Conservation (phyloP, 257 asterid species). For the Lycium barbarum region DNA sequence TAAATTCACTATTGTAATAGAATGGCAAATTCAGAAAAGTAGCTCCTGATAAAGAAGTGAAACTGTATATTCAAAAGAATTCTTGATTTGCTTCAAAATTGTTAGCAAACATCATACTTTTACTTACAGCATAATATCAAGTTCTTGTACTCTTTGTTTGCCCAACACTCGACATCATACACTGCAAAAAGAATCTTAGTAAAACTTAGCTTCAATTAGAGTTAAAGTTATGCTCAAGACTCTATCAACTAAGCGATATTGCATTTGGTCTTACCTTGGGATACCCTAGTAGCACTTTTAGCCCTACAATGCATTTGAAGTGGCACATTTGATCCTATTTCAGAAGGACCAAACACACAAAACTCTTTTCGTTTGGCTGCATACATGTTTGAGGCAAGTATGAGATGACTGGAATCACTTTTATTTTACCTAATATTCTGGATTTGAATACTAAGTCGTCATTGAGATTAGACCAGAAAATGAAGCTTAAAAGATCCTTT, state of each 20-base stretch:
- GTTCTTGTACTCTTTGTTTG: background rate
- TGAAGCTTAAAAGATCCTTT: background rate
- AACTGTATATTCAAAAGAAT: background rate
- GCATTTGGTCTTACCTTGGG: background rate
- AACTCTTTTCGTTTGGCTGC: background rate
- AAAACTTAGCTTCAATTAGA: background rate
- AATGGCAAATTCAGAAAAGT: background rate
- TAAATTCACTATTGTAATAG: background rate
- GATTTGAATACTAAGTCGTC: background rate
- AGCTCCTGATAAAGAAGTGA: background rate
- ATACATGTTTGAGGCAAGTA: background rate
- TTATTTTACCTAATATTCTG: background rate
- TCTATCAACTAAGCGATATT: background rate
- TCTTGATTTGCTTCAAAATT: background rate
- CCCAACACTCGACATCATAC: background rate
- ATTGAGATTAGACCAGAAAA: background rate
- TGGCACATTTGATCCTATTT: constrained; percentile 1
- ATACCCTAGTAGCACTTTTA: background rate
- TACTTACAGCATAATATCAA: background rate
- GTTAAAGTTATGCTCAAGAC: constrained; percentile 3
- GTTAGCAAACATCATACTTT: background rate
- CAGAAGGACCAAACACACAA: background rate
- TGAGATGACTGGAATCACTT: background rate
- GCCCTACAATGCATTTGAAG: constrained; percentile 3
- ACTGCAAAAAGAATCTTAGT: too few species aligned